Evolutionary conservation across 2,329 filamentous ascomycete genomes (phyloP).

Genomic region (Sphaceloma murrayae): DNA sequence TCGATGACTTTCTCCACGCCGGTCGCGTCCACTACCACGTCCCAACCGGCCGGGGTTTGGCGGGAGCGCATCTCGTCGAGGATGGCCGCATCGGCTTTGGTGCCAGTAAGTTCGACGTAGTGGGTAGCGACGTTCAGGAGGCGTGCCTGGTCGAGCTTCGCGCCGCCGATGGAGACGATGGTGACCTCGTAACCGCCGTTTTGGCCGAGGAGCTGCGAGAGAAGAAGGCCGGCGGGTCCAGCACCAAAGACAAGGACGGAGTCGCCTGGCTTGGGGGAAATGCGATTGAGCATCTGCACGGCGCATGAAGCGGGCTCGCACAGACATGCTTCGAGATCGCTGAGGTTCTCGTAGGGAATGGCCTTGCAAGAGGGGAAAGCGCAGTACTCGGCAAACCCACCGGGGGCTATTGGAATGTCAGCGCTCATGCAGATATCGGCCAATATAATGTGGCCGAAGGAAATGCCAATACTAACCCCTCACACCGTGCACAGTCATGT

Average conservation of each 20-base stretch:
- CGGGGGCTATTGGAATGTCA: slow-evolving; percentile 42
- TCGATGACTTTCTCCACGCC: slow-evolving; percentile 60
- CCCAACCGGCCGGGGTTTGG: slow-evolving; percentile 59
- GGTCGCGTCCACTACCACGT: slow-evolving; percentile 63
- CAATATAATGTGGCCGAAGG: too few relatives aligned
- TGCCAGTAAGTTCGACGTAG: slow-evolving; percentile 39
- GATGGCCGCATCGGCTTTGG: slow-evolving; percentile 45
- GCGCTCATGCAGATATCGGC: too few relatives aligned
- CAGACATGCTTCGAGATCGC: slow-evolving; percentile 58
- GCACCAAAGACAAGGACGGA: slow-evolving; percentile 57
- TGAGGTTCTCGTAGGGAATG: slow-evolving; percentile 57
- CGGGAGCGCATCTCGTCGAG: slow-evolving; percentile 53
- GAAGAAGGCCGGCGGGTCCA: slow-evolving; percentile 55
- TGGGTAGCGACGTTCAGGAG: slow-evolving; percentile 39
- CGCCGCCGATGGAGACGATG: slow-evolving; percentile 34
- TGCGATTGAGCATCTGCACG: slow-evolving; percentile 61
- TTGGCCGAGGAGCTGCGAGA: slow-evolving; percentile 53
- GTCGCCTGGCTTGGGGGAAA: slow-evolving; percentile 55
- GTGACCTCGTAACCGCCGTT: slow-evolving; percentile 58
- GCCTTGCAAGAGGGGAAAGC: slow-evolving; percentile 48
- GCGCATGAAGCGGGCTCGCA: slow-evolving; percentile 63
- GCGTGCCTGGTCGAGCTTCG: slow-evolving; percentile 61
- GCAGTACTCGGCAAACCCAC: slow-evolving; percentile 64
- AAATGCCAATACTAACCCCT: slow-evolving; percentile 38
- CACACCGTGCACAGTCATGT: slow-evolving; percentile 58